Conservation (phyloP, 2,329 filamentous ascomycete genomes). For the Coniochaeta ligniaria region DNA sequence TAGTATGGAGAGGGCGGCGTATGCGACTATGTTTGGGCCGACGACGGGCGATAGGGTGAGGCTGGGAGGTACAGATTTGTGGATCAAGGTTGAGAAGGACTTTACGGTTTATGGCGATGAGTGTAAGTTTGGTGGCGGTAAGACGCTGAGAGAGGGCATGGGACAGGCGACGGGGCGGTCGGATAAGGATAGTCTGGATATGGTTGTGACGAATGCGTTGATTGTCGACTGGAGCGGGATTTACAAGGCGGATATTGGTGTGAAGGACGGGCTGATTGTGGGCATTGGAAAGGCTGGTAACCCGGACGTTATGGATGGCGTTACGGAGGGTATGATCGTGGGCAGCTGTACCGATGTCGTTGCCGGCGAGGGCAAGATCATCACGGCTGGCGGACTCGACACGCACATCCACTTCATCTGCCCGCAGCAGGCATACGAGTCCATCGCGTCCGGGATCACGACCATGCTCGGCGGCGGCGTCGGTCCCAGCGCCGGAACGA, state of each 20-base stretch:
- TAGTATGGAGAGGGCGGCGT: slow-evolving; percentile 70
- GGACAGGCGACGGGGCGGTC: slow-evolving; percentile 76
- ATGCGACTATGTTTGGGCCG: slow-evolving; percentile 86
- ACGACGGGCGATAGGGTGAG: slow-evolving; percentile 82
- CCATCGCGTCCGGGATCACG: slow-evolving; percentile 79
- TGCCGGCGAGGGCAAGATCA: slow-evolving; percentile 81
- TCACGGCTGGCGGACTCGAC: slow-evolving; percentile 87
- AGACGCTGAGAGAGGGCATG: slow-evolving; percentile 92
- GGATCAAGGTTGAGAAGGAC: slow-evolving; percentile 86
- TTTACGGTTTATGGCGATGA: slow-evolving; percentile 83
- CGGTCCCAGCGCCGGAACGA: slow-evolving; percentile 81
- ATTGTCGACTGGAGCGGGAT: slow-evolving; percentile 90
- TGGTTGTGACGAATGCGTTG: slow-evolving; percentile 83
- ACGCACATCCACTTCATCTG: slow-evolving; percentile 93
- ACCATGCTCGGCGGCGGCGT: slow-evolving; percentile 88
- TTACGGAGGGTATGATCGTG: slow-evolving; percentile 70
- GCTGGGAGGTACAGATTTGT: slow-evolving; percentile 77
- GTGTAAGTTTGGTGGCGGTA: slow-evolving; percentile 91
- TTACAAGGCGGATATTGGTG: slow-evolving; percentile 92
- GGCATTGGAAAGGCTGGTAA: slow-evolving; percentile 94
- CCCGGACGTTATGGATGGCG: slow-evolving; percentile 92
- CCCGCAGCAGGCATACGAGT: slow-evolving; percentile 81
- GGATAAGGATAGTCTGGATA: slow-evolving; percentile 68
- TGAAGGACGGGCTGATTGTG: slow-evolving; percentile 79
- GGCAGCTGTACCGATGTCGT: slow-evolving; percentile 89